Evolutionary conservation across 345 rosid genomes (phyloP).

Genomic region (Capsella bursapastoris): DNA sequence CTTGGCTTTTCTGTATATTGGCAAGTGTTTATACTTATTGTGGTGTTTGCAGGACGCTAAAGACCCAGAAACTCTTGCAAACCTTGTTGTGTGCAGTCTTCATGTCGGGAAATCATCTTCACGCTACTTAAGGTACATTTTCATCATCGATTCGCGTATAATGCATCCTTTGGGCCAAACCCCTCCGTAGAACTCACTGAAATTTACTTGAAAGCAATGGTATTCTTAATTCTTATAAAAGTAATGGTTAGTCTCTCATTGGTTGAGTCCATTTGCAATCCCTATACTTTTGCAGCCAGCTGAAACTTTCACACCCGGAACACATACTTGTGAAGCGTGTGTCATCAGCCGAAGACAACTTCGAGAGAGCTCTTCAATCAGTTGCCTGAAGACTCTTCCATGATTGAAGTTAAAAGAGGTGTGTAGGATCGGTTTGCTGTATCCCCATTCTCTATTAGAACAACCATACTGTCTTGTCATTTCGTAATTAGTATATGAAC

Average conservation of each 20-base stretch:
- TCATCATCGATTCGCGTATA: background rate
- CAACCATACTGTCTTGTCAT: background rate
- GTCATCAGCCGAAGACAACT: constrained; percentile 74
- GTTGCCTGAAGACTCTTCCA: constrained; percentile 56
- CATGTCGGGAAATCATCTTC: constrained; percentile 86
- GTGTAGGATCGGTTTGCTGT: constrained; percentile 1
- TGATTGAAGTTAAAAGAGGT: constrained; percentile 16
- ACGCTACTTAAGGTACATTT: constrained; percentile 75
- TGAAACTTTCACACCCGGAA: constrained; percentile 80
- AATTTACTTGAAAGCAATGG: no score
- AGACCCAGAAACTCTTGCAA: constrained; percentile 93
- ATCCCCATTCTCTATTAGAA: background rate
- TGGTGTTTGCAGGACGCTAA: constrained; percentile 73
- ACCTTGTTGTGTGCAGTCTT: constrained; percentile 89
- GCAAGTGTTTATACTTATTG: background rate
- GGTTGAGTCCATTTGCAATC: background rate
- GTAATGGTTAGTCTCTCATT: background rate
- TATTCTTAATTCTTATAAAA: background rate
- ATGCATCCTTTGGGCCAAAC: background rate
- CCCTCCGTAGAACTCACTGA: background rate
- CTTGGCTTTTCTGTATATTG: background rate
- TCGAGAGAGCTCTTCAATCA: constrained; percentile 81
- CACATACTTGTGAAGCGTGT: constrained; percentile 70
- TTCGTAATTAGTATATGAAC: background rate
- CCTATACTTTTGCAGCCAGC: constrained; percentile 64